These are phyloP conservation scores for Talaromyces pinophilus DNA, from an alignment of 2,329 filamentous ascomycete genomes.

Conservation along the genomic window DNA sequence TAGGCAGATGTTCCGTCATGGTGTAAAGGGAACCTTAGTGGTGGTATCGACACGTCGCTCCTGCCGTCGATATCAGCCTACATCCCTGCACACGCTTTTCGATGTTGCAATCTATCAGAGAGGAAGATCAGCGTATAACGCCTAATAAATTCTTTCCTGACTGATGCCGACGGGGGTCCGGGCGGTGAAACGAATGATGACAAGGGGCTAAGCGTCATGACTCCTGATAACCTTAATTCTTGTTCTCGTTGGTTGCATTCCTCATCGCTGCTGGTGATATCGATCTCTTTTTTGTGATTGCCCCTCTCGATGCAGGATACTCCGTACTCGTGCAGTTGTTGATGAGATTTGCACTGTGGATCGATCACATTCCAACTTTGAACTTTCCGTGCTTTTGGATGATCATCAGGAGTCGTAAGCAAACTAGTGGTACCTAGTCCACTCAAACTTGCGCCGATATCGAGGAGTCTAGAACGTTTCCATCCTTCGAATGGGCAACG, in stretches of 20 bases:
- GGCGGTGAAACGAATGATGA: constrained; percentile 6
- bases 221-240: constrained; percentile 6
- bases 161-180: constrained; percentile 1
- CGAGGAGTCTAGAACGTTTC: neutral
- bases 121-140: neutral
- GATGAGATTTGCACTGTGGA: neutral
- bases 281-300: neutral
- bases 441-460: neutral
- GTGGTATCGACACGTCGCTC: too few relatives aligned
- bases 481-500: neutral
- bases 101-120: neutral
- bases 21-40: neutral
- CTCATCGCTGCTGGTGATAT: neutral
- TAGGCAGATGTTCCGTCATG: neutral
- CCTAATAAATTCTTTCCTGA: neutral
- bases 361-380: neutral
- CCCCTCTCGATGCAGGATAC: neutral
- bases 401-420: neutral
- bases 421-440: neutral
- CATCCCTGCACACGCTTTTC: neutral
- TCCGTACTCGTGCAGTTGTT: neutral
- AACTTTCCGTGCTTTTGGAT: neutral
- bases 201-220: neutral
- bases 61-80: neutral
- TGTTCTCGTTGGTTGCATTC: neutral